Conservation (phyloP, 2,329 filamentous ascomycete genomes). For the Graphiopsis chlorocephala region DNA sequence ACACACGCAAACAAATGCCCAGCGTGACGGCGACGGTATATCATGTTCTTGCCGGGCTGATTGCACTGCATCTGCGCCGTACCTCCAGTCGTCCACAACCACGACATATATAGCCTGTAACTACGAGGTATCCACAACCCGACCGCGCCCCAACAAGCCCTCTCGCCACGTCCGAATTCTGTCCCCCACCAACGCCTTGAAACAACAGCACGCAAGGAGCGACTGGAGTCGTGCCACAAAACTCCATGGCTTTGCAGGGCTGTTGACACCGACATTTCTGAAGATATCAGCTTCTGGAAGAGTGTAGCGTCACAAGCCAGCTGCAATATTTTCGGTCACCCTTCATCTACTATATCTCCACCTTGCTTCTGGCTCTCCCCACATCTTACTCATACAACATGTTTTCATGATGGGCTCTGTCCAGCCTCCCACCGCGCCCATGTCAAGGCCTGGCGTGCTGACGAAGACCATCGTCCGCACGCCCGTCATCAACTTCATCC, state of each 20-base stretch:
- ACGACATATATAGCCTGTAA: not conserved
- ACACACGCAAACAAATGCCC: too few relatives aligned
- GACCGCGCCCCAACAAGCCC: not conserved
- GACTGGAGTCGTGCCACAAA: not conserved
- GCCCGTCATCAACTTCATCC: constrained; percentile 70
- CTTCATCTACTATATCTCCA: not conserved
- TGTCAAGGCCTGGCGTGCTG: constrained; percentile 58
- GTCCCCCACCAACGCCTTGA: not conserved
- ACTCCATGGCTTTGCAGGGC: not conserved
- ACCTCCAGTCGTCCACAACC: not conserved
- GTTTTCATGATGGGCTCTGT: constrained; percentile 12
- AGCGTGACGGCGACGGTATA: not conserved
- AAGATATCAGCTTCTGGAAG: not conserved
- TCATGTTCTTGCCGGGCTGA: not conserved
- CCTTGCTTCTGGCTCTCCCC: not conserved
- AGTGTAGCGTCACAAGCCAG: not conserved
- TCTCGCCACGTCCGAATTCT: not conserved
- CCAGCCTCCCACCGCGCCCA: not conserved
- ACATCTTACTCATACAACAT: not conserved
- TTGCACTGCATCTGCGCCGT: not conserved
- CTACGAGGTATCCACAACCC: not conserved
- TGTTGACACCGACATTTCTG: not conserved
- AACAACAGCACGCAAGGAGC: not conserved
- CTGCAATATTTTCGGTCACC: not conserved
- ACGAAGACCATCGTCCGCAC: constrained; percentile 76